Evolutionary conservation across 139 green algal genomes (phyloP).

Genomic region (Haematococcus sp.): DNA sequence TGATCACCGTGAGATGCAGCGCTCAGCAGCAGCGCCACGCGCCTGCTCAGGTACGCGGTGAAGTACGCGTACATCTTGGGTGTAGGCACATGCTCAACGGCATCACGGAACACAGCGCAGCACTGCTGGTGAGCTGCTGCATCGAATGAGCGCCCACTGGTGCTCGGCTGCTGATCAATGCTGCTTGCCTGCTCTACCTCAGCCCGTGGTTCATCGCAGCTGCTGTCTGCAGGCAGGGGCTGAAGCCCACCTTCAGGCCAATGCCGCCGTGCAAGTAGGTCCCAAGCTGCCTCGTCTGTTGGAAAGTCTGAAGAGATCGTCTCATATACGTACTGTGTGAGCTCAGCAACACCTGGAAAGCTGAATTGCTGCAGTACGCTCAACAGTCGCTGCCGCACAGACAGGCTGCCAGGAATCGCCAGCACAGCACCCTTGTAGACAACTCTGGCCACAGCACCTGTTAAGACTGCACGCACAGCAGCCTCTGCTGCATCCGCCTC

Average conservation of each 20-base stretch:
- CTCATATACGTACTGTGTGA: slow-evolving; percentile 48
- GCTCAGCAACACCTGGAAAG: slow-evolving; percentile 43
- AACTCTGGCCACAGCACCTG: slow-evolving; percentile 55
- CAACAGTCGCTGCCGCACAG: slow-evolving; percentile 53
- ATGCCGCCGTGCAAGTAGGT: slow-evolving; percentile 51
- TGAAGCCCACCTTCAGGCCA: slow-evolving; percentile 4
- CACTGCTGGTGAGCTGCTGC: too few relatives aligned
- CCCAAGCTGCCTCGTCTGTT: slow-evolving; percentile 42
- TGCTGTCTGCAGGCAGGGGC: neutral
- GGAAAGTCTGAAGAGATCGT: slow-evolving; percentile 54
- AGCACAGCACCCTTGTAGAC: slow-evolving; percentile 54
- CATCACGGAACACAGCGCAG: neutral
- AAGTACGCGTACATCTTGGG: too few relatives aligned
- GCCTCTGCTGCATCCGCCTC: slow-evolving; percentile 31
- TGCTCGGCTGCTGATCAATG: neutral
- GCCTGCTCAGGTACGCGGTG: neutral
- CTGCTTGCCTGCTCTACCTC: neutral
- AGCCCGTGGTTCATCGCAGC: neutral
- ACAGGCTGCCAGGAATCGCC: slow-evolving; percentile 39
- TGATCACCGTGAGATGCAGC: neutral
- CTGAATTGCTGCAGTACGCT: slow-evolving; percentile 46
- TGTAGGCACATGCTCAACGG: neutral
- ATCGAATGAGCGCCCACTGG: neutral
- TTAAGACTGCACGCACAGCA: slow-evolving; percentile 61
- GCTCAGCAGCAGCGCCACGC: neutral